Conservation (phyloP, 805 yeast species). For the Sungouiozyma intestinalis region DNA sequence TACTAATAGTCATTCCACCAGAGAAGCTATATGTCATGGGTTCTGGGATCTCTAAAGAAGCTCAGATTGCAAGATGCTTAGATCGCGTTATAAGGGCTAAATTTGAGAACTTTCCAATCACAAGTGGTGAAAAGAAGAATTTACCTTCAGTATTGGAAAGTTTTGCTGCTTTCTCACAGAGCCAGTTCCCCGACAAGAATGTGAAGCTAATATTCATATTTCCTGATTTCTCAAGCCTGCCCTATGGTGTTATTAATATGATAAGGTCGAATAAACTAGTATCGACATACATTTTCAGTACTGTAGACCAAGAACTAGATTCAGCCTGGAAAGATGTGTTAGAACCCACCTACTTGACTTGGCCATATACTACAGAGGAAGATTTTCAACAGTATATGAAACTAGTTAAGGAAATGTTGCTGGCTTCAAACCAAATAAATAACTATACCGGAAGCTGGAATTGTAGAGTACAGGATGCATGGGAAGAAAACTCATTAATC, state of each 20-base stretch:
- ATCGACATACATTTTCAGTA: background rate
- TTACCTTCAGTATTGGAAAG: background rate
- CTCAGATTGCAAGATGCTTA: background rate
- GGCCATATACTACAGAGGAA: background rate
- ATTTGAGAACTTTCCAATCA: background rate
- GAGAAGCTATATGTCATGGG: background rate
- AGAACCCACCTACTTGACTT: background rate
- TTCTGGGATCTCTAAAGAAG: background rate
- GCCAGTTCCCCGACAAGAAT: background rate
- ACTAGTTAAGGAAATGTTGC: background rate
- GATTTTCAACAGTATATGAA: background rate
- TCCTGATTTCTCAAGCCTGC: background rate
- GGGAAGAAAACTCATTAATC: background rate
- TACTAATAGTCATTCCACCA: background rate
- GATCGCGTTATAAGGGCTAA: background rate
- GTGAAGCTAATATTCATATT: background rate
- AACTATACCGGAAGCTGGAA: background rate
- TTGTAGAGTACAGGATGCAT: background rate
- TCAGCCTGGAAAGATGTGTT: background rate
- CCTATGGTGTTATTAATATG: background rate
- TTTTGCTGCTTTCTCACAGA: no score
- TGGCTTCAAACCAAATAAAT: background rate
- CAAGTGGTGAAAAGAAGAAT: background rate
- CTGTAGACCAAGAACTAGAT: background rate
- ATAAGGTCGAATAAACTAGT: background rate